Base-by-base conservation (phyloP, 1,284 basidiomycete genomes). In the Xanthoconium separans region DNA sequence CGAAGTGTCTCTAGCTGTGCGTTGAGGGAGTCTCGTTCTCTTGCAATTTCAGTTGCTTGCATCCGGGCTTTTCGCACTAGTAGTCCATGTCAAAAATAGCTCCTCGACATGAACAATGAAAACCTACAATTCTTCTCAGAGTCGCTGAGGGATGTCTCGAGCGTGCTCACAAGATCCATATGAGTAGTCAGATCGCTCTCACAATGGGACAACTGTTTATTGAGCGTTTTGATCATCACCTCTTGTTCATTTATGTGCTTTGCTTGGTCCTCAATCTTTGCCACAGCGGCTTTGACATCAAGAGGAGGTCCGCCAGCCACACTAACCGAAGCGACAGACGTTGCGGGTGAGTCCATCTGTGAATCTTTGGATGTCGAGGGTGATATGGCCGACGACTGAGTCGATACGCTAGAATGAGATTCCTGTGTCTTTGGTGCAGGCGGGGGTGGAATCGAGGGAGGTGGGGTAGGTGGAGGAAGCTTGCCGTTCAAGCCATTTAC, bases 131-230 rank as follows among this genome's bases (percentile, higher is more conserved):
- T 95, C 70, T 94, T 91, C 73, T 95, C 93, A 27, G 91, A 90
- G 65, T 94, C 93, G 53, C 88, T 88, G 41, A 95, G 77, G 33
- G 91, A 91, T 39, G 84, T 83, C 73, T 94, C 92, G 27, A 95
- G 77, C 18, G 87, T 89, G 56, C 77, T 81, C 57, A 95, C 92
- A 53, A 95, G 81, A 69, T 96, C 92, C 80, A 94, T 93, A 68
- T 95, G 93, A 48, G 91, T 88, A 64, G 94, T 91, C 55, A 96
- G 77, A 71, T 96, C 93, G 57, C 81, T 85, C 73, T 96, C 93
- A 68, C 93, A 95, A 70, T 95, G 93, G 31, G 85, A 85, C 51
- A 97, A 73, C 72, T 95, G 93, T 72, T 95, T 93, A 73, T 93
- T 93, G 53, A 97, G 81, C 33, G 89, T 94, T 74, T 91, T 90